Evolutionary conservation across 352 stramenopile species (phyloP), one percentile per base, ranked within the genome.

Genomic region (Phytophthora idaei): DNA sequence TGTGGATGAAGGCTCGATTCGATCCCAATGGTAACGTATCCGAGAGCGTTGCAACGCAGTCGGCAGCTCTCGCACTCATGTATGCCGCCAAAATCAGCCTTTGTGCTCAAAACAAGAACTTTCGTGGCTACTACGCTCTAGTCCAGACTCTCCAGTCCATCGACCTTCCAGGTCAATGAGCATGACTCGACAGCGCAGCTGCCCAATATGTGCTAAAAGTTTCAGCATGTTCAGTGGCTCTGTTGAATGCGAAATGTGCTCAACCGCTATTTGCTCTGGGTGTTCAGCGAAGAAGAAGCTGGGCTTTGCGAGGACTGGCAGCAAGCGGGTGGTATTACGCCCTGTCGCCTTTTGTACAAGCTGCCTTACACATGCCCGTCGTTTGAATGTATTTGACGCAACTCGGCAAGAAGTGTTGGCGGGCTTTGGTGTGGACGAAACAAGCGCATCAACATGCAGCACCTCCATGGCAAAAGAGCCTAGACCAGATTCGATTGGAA

Each of bases 71-170:
- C 47, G 57, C 57, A 8, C 51, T 78, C 44, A 71, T 74, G 53
- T 79, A 67, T 15, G 60, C 55, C 36, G 42, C 54, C 31, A 73
- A 68, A 45, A 50, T 53, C 25, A 61, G 48, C 37, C 59, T 75
- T 15, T 77, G 70, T 32, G 72, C 77, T 6, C 61, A 76, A 37
- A 78, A 74, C 62, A 83, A 83, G 59, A 83, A 53, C 63, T 85
- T 31, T 56, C 61, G 62, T 73, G 72, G 63, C 46, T 85, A 27
- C 29, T 79, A 21, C 73, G 71, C 44, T 71, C 54, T 27, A 62
- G 50, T 48, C 48, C 55, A 27, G 55, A 63, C 31, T 61, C 50
- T 10, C 49, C 53, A 1, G 50, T 45, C 12, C 61, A 61, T n/a
- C 54, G 46, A 10, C 42, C 61, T n/a, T 47, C 60, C 36, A 45